A percentile compares a stretch with the other conserved stretches of the same genome.
Evolutionary conservation across 2,329 filamentous ascomycete genomes (phyloP).

Genomic region (Fusarium haematococcum): DNA sequence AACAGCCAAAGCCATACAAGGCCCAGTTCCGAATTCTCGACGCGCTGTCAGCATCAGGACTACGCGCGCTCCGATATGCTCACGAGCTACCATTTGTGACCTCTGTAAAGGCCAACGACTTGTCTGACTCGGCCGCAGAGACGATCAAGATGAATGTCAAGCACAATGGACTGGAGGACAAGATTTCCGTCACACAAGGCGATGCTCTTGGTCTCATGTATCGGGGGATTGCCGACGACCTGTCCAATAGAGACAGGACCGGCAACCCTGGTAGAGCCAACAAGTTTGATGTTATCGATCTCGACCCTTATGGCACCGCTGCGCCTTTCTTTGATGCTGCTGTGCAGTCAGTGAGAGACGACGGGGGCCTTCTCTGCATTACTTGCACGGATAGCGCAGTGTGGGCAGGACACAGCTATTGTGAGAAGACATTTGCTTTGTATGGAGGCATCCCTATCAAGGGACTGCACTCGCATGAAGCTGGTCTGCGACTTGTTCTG

Average conservation of each 20-base stretch:
- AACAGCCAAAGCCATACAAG: constrained; percentile 46
- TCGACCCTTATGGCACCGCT: constrained; percentile 96
- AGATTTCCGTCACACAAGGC: constrained; percentile 78
- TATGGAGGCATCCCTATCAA: constrained; percentile 93
- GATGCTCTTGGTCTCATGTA: constrained; percentile 97
- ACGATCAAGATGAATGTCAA: constrained; percentile 87
- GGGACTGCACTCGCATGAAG: constrained; percentile 88
- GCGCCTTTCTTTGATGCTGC: constrained; percentile 93
- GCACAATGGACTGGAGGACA: constrained; percentile 80
- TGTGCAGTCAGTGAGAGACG: constrained; percentile 82
- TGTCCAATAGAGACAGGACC: constrained; percentile 56
- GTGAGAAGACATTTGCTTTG: constrained; percentile 92
- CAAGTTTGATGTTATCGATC: constrained; percentile 92
- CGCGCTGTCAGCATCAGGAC: constrained; percentile 91
- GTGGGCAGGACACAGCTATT: constrained; percentile 93
- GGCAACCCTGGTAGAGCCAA: constrained; percentile 55
- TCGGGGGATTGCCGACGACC: constrained; percentile 68
- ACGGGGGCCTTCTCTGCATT: constrained; percentile 91
- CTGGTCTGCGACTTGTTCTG: constrained; percentile 86
- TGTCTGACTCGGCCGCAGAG: constrained; percentile 80
- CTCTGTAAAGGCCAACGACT: constrained; percentile 88
- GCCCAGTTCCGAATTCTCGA: constrained; percentile 86
- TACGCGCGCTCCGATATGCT: constrained; percentile 91
- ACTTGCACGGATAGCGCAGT: constrained; percentile 97
- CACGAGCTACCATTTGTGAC: constrained; percentile 90